Percentiles rank a stretch among this genome's conserved stretches.
These are phyloP conservation scores for Lactarius hatsudake DNA, from an alignment of 768 basidiomycete species.

Conservation along the genomic window DNA sequence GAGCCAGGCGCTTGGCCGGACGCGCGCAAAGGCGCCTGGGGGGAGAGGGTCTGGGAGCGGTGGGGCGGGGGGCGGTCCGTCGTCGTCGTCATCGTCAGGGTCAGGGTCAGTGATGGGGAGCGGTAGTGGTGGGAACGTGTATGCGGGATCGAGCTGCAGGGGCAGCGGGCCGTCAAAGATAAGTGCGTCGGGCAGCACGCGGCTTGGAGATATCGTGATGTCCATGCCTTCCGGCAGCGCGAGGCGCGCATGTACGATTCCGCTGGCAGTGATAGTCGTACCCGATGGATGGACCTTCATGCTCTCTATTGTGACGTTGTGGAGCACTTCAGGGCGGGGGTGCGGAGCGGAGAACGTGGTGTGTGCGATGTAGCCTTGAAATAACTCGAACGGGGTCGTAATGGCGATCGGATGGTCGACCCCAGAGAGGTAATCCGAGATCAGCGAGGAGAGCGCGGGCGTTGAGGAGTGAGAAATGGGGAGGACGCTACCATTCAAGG, in stretches of 20 bases:
- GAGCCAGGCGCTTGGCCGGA: slow-evolving; percentile 71
- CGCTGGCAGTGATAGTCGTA: slow-evolving; percentile 59
- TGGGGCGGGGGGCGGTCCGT: slow-evolving; percentile 40
- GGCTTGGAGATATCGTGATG: slow-evolving; percentile 57
- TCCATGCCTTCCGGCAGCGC: slow-evolving; percentile 71
- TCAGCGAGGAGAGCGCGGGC: slow-evolving; percentile 53
- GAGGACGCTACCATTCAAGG: slow-evolving; percentile 54
- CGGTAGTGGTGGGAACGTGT: neutral
- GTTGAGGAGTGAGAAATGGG: slow-evolving; percentile 44
- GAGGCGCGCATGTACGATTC: slow-evolving; percentile 59
- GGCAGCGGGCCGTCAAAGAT: slow-evolving; percentile 60
- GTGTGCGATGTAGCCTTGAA: slow-evolving; percentile 45
- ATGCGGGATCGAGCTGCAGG: neutral
- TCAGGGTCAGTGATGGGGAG: neutral
- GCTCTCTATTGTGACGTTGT: slow-evolving; percentile 67
- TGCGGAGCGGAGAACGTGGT: slow-evolving; percentile 64
- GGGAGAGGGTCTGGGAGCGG: slow-evolving; percentile 68
- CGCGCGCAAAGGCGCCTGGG: slow-evolving; percentile 69
- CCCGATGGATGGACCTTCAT: slow-evolving; percentile 65
- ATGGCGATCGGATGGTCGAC: slow-evolving; percentile 56
- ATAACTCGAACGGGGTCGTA: slow-evolving; percentile 45
- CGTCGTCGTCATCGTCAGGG: slow-evolving; percentile 28
- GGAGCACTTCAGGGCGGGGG: slow-evolving; percentile 62
- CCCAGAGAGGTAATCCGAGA: slow-evolving; percentile 62
- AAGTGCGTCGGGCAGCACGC: slow-evolving; percentile 71